phyloP scores from a whole-genome alignment of 441 rosid species.

The Erodium trifolium region DNA sequence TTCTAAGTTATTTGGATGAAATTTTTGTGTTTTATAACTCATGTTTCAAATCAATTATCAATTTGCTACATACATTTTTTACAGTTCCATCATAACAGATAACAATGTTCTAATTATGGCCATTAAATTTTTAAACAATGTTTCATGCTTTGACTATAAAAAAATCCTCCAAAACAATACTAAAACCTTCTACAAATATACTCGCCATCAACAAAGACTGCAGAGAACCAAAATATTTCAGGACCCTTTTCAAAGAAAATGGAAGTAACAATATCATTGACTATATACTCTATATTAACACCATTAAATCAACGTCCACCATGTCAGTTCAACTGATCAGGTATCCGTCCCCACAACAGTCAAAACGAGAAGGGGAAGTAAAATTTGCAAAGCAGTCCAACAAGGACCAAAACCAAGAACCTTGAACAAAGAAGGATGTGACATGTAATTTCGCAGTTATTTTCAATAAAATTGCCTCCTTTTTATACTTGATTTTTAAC shows the following conservation, averaged over 20 bases:
- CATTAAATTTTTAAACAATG: constrained; percentile 88
- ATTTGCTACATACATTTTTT: constrained; percentile 74
- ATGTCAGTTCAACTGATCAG: constrained; percentile 48
- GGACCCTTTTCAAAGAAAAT: constrained; percentile 73
- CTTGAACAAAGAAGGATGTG: constrained; percentile 56
- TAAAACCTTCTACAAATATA: constrained; percentile 56
- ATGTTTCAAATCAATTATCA: constrained; percentile 19
- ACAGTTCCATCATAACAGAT: constrained; percentile 90
- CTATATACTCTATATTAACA: constrained; percentile 36
- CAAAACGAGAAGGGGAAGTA: constrained; percentile 56
- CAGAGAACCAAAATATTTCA: constrained; percentile 51
- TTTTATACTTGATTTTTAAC: too few relatives aligned
- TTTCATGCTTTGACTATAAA: constrained; percentile 78
- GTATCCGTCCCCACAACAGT: constrained; percentile 50
- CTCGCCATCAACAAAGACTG: constrained; percentile 85
- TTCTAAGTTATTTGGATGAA: too few relatives aligned
- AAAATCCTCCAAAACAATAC: constrained; percentile 71
- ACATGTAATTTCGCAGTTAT: too few relatives aligned
- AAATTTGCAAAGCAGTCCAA: constrained; percentile 71
- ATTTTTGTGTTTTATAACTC: too few relatives aligned
- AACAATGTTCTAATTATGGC: constrained; percentile 85
- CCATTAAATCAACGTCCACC: constrained; percentile 35
- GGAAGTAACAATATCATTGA: constrained; percentile 52
- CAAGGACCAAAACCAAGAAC: constrained; percentile 30
- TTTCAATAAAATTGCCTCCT: too few relatives aligned